Conservation (phyloP, 148 eudicot genomes). For the Spergularia bocconei region DNA sequence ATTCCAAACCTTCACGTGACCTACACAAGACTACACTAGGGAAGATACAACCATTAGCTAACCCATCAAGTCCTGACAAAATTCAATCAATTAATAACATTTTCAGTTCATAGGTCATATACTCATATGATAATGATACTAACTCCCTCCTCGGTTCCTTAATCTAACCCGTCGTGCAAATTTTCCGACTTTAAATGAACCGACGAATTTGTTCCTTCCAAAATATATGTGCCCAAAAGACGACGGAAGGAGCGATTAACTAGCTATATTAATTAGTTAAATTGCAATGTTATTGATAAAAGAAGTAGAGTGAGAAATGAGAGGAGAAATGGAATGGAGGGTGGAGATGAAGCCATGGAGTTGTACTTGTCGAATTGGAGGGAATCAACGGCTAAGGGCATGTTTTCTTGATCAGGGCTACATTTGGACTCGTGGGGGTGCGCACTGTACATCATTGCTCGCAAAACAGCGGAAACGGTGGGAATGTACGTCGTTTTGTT, state of each 20-base stretch:
- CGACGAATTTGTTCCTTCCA: not conserved
- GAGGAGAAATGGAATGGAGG: not conserved
- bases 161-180: too few species aligned
- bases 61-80: not conserved
- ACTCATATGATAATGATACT: not conserved
- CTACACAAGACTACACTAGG: constrained; percentile 5
- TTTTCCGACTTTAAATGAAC: not conserved
- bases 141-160: not conserved
- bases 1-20: constrained; percentile 10
- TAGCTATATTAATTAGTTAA: not conserved
- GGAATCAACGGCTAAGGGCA: constrained; percentile 96
- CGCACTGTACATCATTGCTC: constrained; percentile 91
- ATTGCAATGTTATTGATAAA: constrained; percentile 9
- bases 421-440: constrained; percentile 70
- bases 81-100: not conserved
- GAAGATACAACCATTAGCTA: not conserved
- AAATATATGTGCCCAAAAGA: not conserved
- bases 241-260: not conserved
- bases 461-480: constrained; percentile 86
- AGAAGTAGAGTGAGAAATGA: constrained; percentile 9
- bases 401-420: constrained; percentile 97
- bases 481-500: constrained; percentile 94
- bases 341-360: constrained; percentile 20
- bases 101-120: not conserved
- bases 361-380: constrained; percentile 59